Conservation (phyloP, 176 grass and related monocot genomes). For the Canna indica region DNA sequence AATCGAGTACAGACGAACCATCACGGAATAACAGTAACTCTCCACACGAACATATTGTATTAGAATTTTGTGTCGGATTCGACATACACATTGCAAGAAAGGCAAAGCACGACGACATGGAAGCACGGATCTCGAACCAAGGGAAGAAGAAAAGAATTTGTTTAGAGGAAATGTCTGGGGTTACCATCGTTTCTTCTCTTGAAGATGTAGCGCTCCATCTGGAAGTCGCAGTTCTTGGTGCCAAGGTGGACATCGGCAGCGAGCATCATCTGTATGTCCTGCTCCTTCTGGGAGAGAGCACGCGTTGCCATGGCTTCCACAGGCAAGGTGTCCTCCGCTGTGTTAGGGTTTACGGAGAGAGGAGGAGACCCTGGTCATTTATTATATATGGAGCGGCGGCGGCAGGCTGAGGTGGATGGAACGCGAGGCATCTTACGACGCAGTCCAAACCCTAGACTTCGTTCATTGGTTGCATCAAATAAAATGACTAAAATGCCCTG, state of each 20-base stretch:
- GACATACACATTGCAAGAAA: too few species aligned
- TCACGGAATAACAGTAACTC: too few species aligned
- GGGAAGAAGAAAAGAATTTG: not conserved
- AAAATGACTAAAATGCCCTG: not conserved
- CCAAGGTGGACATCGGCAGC: slow-evolving; percentile 91
- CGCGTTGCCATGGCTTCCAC: slow-evolving; percentile 44
- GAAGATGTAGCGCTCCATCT: slow-evolving; percentile 95
- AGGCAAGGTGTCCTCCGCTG: not conserved
- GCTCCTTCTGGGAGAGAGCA: slow-evolving; percentile 61
- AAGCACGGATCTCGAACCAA: not conserved
- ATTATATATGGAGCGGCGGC: not conserved
- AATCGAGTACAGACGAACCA: too few species aligned
- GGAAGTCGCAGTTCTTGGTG: slow-evolving; percentile 96
- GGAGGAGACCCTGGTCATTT: not conserved
- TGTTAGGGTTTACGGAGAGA: not conserved
- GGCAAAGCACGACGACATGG: too few species aligned
- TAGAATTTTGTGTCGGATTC: too few species aligned
- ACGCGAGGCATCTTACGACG: not conserved
- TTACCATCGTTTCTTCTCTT: slow-evolving; percentile 75
- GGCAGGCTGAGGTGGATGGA: not conserved
- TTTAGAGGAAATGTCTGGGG: too few species aligned
- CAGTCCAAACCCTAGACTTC: not conserved
- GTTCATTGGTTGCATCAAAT: not conserved
- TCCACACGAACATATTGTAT: too few species aligned
- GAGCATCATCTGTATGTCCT: slow-evolving; percentile 93